These are phyloP conservation scores for Backusella tuberculispora DNA, from an alignment of 192 early-diverging fungal species.

Conservation along the genomic window DNA sequence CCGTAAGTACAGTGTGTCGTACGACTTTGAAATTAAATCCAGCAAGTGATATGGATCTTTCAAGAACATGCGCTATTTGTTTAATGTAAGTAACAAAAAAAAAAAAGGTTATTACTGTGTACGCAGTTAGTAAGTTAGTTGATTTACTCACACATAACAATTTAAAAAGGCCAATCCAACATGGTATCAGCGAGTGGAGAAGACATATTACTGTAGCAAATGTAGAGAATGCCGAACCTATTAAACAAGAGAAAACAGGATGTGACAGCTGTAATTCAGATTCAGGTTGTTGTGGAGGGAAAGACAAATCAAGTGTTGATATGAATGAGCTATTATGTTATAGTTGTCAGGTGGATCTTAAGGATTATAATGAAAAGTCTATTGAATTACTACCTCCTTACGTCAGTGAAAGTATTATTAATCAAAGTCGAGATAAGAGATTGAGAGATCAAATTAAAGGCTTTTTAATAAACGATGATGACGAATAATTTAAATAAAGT, in stretches of 20 bases:
- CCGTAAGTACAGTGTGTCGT: constrained; percentile 80
- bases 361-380: constrained; percentile 36
- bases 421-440: constrained; percentile 44
- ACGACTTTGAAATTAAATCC: constrained; percentile 79
- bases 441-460: constrained; percentile 66
- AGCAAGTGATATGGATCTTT: constrained; percentile 48
- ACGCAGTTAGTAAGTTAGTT: too few species aligned
- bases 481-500: constrained; percentile 12
- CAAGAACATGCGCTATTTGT: constrained; percentile 65
- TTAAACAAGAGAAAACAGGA: background rate
- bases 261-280: constrained; percentile 25
- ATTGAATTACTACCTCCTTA: constrained; percentile 49
- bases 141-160: background rate
- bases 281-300: background rate
- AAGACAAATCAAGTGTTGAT: constrained; percentile 7
- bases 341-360: constrained; percentile 54
- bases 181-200: constrained; percentile 51
- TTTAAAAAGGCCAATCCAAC: constrained; percentile 46
- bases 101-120: background rate
- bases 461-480: constrained; percentile 61
- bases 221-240: background rate
- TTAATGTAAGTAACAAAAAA: constrained; percentile 54
- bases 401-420: constrained; percentile 43
- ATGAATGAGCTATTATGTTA: constrained; percentile 53
- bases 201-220: constrained; percentile 49